These are phyloP conservation scores for Ganoderma leucocontextum DNA, from an alignment of 1,284 basidiomycete species.

Conservation along the genomic window DNA sequence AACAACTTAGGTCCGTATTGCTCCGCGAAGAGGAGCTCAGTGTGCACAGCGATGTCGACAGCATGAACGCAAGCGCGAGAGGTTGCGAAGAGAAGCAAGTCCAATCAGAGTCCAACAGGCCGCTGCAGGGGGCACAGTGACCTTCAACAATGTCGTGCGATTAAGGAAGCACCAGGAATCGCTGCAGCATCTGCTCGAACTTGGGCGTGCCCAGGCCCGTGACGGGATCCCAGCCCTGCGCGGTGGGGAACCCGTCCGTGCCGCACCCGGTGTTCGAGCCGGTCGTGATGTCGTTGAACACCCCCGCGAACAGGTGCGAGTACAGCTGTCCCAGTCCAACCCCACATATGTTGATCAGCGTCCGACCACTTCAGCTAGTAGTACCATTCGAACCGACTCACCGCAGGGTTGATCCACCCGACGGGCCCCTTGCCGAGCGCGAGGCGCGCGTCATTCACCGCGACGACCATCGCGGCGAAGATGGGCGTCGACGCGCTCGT, in stretches of 20 bases:
- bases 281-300: constrained; percentile 52
- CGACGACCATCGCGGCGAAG: constrained; percentile 58
- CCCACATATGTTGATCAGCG: constrained; percentile 22
- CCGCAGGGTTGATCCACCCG: constrained; percentile 64
- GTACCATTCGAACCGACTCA: constrained; percentile 2
- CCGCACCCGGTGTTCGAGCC: constrained; percentile 38
- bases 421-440: constrained; percentile 51
- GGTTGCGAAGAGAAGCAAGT: not conserved
- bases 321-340: constrained; percentile 45
- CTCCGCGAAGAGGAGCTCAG: not conserved
- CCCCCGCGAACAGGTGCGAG: constrained; percentile 35
- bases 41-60: not conserved
- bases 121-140: too few species aligned
- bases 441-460: constrained; percentile 69
- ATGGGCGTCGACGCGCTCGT: constrained; percentile 34
- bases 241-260: constrained; percentile 34
- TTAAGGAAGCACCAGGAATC: constrained; percentile 31
- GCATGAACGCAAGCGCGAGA: not conserved
- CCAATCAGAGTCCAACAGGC: too few species aligned
- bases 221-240: constrained; percentile 48
- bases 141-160: not conserved
- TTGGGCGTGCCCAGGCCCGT: constrained; percentile 39
- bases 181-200: constrained; percentile 27
- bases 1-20: not conserved
- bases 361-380: constrained; percentile 30